phyloP scores from a whole-genome alignment of 179 eudicot genomes.

The Beta corolliflora region DNA sequence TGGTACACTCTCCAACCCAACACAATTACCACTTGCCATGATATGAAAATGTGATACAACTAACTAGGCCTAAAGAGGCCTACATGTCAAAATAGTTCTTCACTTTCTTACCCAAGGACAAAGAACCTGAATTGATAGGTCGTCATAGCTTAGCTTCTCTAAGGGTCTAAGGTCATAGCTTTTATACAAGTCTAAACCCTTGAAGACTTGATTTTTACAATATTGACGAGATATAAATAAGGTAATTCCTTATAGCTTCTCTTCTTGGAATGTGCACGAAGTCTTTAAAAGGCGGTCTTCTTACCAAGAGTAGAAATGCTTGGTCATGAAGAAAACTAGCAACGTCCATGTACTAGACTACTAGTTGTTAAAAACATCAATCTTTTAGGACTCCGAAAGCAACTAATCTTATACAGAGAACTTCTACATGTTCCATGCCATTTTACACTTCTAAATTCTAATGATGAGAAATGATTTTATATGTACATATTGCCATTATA shows the following conservation, averaged over 20 bases:
- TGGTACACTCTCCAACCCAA: neutral
- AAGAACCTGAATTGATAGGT: neutral
- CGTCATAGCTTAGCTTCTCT: neutral
- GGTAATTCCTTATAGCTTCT: too few relatives aligned
- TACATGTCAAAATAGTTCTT: neutral
- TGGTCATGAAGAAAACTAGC: too few relatives aligned
- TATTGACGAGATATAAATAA: neutral
- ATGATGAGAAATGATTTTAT: too few relatives aligned
- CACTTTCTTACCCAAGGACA: neutral
- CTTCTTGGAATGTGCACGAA: neutral
- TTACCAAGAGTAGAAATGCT: too few relatives aligned
- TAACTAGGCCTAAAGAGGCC: neutral
- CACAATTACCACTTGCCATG: neutral
- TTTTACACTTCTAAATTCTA: too few relatives aligned
- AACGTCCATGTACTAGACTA: too few relatives aligned
- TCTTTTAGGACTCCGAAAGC: too few relatives aligned
- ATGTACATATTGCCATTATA: too few relatives aligned
- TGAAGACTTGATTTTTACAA: neutral
- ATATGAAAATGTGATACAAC: neutral
- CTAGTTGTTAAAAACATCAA: too few relatives aligned
- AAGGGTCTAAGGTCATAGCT: neutral
- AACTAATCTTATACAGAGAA: too few relatives aligned
- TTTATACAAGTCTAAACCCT: neutral
- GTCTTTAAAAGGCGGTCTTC: neutral
- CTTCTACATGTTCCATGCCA: too few relatives aligned